A percentile compares a stretch with the other conserved stretches of the same genome.
Evolutionary conservation across 1,284 basidiomycete genomes (phyloP).

Genomic region (Cystobasidiaceae sp.): DNA sequence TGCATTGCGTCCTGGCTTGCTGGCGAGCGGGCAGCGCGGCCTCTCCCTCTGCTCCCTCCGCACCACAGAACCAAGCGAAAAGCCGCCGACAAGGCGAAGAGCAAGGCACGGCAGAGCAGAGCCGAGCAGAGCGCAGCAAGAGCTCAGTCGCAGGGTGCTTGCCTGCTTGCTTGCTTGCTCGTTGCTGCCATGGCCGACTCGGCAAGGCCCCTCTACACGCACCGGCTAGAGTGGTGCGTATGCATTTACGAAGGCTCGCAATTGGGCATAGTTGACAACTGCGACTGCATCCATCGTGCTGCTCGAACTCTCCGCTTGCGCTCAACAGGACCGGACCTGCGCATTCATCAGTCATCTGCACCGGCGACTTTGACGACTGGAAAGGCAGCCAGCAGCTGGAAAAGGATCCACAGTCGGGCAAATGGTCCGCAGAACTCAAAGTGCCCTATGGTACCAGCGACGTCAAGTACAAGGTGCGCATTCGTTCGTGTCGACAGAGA

Average conservation of each 20-base stretch:
- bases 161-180: background rate
- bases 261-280: too few relatives aligned
- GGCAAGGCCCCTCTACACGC: slow-evolving; percentile 6
- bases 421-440: slow-evolving; percentile 15
- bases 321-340: slow-evolving; percentile 25
- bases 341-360: slow-evolving; percentile 21
- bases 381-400: slow-evolving; percentile 5
- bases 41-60: too few relatives aligned
- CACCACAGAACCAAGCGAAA: too few relatives aligned
- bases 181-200: background rate
- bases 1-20: too few relatives aligned
- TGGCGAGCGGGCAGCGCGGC: too few relatives aligned
- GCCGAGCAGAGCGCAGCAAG: background rate
- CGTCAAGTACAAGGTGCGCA: slow-evolving; percentile 29
- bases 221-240: slow-evolving; percentile 9
- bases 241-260: background rate
- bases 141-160: background rate
- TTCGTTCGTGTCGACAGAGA: too few relatives aligned
- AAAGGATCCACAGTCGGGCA: background rate
- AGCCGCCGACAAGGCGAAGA: too few relatives aligned
- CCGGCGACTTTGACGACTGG: slow-evolving; percentile 30
- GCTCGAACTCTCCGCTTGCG: too few relatives aligned
- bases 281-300: too few relatives aligned
- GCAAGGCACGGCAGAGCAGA: too few relatives aligned
- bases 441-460: slow-evolving; percentile 13